Base-by-base conservation (phyloP, 2,329 filamentous ascomycete genomes). In the Hypomyces perniciosus region DNA sequence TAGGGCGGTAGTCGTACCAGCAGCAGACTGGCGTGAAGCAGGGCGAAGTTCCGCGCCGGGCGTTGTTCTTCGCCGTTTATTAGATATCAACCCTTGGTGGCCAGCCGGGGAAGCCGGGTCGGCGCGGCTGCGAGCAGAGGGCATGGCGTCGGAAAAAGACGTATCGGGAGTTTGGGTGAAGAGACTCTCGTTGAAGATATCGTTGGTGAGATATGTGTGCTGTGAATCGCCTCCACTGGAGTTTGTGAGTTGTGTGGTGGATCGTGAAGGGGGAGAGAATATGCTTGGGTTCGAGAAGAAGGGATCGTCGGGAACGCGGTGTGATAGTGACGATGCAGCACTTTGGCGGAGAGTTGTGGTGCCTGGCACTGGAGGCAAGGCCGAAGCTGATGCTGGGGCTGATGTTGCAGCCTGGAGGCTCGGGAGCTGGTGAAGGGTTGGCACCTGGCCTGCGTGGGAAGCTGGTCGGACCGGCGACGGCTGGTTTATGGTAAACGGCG, bases 131-230 rank as follows among this genome's bases (percentile, higher is more conserved):
- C 50, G 27, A 2, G 54, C 33, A 4, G 54, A 30, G 33, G 65
- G 61, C 65, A 66, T 65, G 44, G 45, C 58, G 44, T 64, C 62
- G n/a, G 62, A 61, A 26, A 68, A 62, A 9, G 64, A 65, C 26
- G 58, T 61, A 5, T 55, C 48, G 8, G 62, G 57, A 20, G 57
- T 63, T 30, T 66, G 56, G 13, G 61, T 55, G 13, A 59, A 29
- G 6, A 51, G 54, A 46, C 63, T 56, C 12, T 63, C 62, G 51
- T 60, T 60, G 44, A 65, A 55, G 8, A 63, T 44, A 45, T 68
- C 60, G 49, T 67, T 57, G 48, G 63, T 58, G 38, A 56, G 56
- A 8, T 62, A 53, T 2, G 61, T 59, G 27, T 56, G 56, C 49
- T 63, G 58, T 29, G 65, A 60, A 44, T 66, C 57, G 43, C 20